A percentile compares a stretch with the other conserved stretches of the same genome.
phyloP scores from a whole-genome alignment of 768 basidiomycete genomes.

The Collybia sordida region DNA sequence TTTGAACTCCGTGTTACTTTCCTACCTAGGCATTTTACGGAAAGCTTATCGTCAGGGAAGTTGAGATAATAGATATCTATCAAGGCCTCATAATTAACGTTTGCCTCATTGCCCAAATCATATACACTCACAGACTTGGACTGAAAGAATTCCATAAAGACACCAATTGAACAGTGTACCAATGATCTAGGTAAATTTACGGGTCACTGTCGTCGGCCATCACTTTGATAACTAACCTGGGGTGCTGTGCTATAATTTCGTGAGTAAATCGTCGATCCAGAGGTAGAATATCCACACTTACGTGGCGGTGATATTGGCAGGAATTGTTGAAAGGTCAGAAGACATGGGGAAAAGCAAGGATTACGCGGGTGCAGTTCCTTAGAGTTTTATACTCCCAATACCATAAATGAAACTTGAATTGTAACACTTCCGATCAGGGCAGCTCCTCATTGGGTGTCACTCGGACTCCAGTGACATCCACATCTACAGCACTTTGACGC shows the following conservation, averaged over 20 bases:
- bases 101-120: background rate
- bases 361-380: too few relatives aligned
- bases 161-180: constrained; percentile 12
- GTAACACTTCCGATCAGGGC: too few relatives aligned
- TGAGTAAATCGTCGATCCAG: background rate
- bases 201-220: too few relatives aligned
- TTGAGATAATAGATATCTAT: constrained; percentile 1
- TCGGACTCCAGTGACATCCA: too few relatives aligned
- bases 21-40: background rate
- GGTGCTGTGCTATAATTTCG: constrained; percentile 1
- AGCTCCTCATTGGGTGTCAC: too few relatives aligned
- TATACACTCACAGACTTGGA: constrained; percentile 8
- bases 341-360: background rate
- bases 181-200: constrained; percentile 5
- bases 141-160: constrained; percentile 7
- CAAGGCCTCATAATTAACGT: background rate
- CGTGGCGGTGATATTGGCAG: constrained; percentile 2
- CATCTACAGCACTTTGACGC: too few relatives aligned
- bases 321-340: background rate
- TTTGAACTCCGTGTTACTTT: too few relatives aligned
- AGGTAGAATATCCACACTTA: background rate
- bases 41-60: background rate
- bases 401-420: too few relatives aligned
- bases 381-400: too few relatives aligned
- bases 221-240: background rate